Conservation (phyloP, 1,284 basidiomycete genomes). For the Cerioporus squamosus region DNA sequence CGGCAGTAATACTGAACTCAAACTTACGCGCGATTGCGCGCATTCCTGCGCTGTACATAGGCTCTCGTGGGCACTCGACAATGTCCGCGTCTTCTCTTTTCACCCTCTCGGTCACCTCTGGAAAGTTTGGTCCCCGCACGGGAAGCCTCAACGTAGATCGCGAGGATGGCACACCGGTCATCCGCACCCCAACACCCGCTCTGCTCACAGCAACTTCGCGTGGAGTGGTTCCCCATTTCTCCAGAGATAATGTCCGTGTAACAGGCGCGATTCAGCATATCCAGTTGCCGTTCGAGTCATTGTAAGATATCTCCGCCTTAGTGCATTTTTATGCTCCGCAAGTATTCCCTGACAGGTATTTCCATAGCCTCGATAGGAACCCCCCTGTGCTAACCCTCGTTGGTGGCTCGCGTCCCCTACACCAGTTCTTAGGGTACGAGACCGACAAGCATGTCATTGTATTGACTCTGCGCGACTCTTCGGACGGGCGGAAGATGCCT, state of each 20-base stretch:
- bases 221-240: constrained; percentile 76
- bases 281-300: constrained; percentile 77
- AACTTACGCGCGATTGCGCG: background rate
- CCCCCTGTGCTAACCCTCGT: constrained; percentile 66
- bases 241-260: constrained; percentile 58
- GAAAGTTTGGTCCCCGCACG: constrained; percentile 25
- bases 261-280: constrained; percentile 63
- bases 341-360: background rate
- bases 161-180: constrained; percentile 6
- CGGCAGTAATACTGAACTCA: constrained; percentile 2
- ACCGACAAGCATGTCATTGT: constrained; percentile 55
- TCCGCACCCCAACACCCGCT: constrained; percentile 61
- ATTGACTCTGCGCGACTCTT: constrained; percentile 68
- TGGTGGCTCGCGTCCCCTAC: constrained; percentile 53
- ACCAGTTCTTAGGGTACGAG: constrained; percentile 61
- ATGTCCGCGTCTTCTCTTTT: constrained; percentile 15
- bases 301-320: constrained; percentile 55
- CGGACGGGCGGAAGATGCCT: constrained; percentile 67
- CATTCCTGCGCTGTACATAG: constrained; percentile 2
- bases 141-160: constrained; percentile 21
- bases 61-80: background rate
- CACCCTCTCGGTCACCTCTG: background rate
- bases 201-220: constrained; percentile 67
- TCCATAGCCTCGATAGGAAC: constrained; percentile 57
- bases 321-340: background rate